Conservation (phyloP, 495 filamentous ascomycete species). For the Lentithecium fluviatile region DNA sequence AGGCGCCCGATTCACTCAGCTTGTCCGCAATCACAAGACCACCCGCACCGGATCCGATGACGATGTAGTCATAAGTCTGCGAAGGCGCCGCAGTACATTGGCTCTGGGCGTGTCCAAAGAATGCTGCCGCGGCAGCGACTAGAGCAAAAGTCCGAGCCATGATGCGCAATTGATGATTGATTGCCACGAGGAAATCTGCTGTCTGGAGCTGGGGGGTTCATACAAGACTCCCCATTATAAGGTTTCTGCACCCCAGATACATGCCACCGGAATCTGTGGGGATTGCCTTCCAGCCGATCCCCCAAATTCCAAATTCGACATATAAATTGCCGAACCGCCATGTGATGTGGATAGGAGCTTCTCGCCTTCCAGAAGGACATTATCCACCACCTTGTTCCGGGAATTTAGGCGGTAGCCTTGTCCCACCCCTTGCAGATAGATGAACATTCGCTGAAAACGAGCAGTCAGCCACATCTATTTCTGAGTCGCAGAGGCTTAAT, state of each 20-base stretch:
- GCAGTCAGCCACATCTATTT: too few relatives aligned
- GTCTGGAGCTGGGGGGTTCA: background rate
- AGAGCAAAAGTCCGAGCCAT: conserved; percentile 15
- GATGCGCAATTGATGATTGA: background rate
- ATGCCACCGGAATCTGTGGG: background rate
- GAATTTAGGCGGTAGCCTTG: too few relatives aligned
- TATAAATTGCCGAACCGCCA: too few relatives aligned
- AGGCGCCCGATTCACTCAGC: conserved; percentile 61
- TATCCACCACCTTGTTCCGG: too few relatives aligned
- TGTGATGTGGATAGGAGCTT: too few relatives aligned
- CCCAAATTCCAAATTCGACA: background rate
- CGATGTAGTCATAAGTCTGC: conserved; percentile 63
- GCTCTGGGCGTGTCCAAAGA: background rate
- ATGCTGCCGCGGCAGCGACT: background rate
- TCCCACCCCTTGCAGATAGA: too few relatives aligned
- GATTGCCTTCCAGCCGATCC: background rate
- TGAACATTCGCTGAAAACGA: too few relatives aligned
- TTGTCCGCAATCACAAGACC: conserved; percentile 64
- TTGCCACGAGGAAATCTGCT: background rate
- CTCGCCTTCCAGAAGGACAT: too few relatives aligned
- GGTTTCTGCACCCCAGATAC: conserved; percentile 28
- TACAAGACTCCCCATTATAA: conserved; percentile 2
- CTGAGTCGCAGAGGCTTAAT: too few relatives aligned
- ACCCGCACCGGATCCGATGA: conserved; percentile 64
- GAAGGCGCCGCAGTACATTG: conserved; percentile 35